These are phyloP conservation scores for Actinomortierella ambigua DNA, from an alignment of 371 early-diverging fungal species.

Conservation along the genomic window DNA sequence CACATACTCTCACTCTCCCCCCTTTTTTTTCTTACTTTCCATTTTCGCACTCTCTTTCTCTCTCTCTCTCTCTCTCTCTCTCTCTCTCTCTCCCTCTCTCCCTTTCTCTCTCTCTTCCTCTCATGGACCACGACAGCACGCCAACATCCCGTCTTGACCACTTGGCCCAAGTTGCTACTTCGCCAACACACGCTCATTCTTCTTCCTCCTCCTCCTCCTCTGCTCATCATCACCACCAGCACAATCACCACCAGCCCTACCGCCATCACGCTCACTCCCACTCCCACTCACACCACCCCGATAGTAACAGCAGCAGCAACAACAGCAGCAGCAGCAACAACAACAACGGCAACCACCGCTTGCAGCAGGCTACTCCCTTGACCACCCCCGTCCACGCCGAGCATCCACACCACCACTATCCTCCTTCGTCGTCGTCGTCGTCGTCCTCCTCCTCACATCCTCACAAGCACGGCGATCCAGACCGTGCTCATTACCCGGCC, in stretches of 20 bases:
- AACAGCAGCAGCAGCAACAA: too few species aligned
- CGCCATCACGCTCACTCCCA: too few species aligned
- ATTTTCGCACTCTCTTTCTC: neutral
- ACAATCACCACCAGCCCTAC: slow-evolving; percentile 3
- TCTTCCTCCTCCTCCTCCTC: slow-evolving; percentile 13
- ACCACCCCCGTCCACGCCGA: too few species aligned
- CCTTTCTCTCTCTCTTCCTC: neutral
- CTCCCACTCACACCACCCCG: slow-evolving; percentile 10
- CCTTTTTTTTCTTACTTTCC: too few species aligned
- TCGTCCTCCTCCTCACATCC: neutral
- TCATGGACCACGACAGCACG: slow-evolving; percentile 4
- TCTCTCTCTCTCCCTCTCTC: neutral
- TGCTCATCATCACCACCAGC: slow-evolving; percentile 1
- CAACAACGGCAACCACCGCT: slow-evolving; percentile 11
- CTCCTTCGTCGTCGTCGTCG: slow-evolving; percentile 11
- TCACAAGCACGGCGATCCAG: slow-evolving; percentile 14
- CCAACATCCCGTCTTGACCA: slow-evolving; percentile 41
- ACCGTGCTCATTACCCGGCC: neutral
- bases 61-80: neutral
- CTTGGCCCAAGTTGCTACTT: slow-evolving; percentile 39
- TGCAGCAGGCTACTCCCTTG: slow-evolving; percentile 1
- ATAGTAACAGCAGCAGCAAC: slow-evolving; percentile 17
- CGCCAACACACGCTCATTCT: slow-evolving; percentile 29
- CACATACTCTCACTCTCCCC: neutral
- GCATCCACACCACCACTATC: neutral